A percentile compares a stretch with the other conserved stretches of the same genome.
phyloP scores from a whole-genome alignment of 2,329 filamentous ascomycete genomes.

The Akanthomyces lecanii region DNA sequence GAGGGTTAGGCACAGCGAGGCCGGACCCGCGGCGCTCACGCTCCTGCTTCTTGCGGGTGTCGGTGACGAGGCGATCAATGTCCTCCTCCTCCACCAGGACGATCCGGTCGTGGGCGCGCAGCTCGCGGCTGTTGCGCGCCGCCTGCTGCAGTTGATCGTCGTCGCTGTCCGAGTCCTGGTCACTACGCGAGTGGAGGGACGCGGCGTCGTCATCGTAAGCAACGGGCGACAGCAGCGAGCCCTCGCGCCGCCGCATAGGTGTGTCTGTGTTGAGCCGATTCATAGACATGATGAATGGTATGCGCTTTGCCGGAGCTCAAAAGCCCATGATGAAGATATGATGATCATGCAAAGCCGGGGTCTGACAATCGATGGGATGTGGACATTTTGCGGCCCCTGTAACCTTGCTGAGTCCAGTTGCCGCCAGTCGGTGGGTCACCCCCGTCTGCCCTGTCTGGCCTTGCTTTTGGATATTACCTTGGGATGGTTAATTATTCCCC shows the following conservation, averaged over 20 bases:
- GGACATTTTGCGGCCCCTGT: neutral
- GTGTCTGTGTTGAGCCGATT: slow-evolving; percentile 11
- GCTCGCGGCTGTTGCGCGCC: slow-evolving; percentile 64
- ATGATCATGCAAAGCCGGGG: neutral
- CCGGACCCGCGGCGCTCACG: slow-evolving; percentile 46
- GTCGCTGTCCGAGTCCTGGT: slow-evolving; percentile 72
- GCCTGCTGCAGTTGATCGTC: slow-evolving; percentile 65
- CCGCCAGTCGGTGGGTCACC: neutral
- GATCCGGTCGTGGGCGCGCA: slow-evolving; percentile 64
- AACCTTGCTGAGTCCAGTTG: neutral
- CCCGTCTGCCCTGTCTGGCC: neutral
- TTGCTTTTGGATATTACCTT: too few species aligned
- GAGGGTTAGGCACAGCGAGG: slow-evolving; percentile 47
- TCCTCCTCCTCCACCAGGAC: slow-evolving; percentile 75
- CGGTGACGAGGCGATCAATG: slow-evolving; percentile 55
- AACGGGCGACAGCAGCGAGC: slow-evolving; percentile 57
- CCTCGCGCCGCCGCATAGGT: slow-evolving; percentile 21
- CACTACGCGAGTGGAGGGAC: slow-evolving; percentile 62
- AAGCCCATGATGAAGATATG: slow-evolving; percentile 9
- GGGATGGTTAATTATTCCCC: too few species aligned
- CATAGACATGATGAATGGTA: neutral
- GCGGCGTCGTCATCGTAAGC: slow-evolving; percentile 66
- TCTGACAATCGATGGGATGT: neutral
- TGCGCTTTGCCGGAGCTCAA: slow-evolving; percentile 3
- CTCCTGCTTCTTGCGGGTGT: slow-evolving; percentile 47